phyloP scores from a whole-genome alignment of 768 basidiomycete genomes.

The Neoboletus brunneissimus region DNA sequence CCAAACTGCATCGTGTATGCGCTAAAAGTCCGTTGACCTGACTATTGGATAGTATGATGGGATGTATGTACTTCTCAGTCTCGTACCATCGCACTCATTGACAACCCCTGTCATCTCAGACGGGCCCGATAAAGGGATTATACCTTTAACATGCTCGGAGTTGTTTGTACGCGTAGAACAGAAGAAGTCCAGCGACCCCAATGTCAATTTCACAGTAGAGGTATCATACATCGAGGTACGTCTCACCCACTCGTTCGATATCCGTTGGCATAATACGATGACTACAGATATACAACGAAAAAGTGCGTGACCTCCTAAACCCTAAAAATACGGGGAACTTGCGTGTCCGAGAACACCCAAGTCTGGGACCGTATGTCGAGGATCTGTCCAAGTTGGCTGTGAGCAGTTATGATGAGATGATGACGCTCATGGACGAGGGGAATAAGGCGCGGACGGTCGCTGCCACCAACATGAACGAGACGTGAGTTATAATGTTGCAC shows the following conservation, averaged over 20 bases:
- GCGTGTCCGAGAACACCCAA: constrained; percentile 96
- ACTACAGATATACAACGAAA: constrained; percentile 88
- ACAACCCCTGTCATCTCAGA: constrained; percentile 45
- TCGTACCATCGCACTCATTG: constrained; percentile 1
- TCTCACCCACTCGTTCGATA: neutral
- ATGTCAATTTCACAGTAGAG: constrained; percentile 85
- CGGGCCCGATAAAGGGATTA: constrained; percentile 95
- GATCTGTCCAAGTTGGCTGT: constrained; percentile 93
- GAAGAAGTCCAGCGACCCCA: constrained; percentile 60
- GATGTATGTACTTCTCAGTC: constrained; percentile 57
- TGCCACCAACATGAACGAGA: constrained; percentile 99
- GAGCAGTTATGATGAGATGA: constrained; percentile 91
- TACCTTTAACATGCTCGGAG: constrained; percentile 92
- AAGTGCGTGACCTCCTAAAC: constrained; percentile 95
- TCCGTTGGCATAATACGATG: neutral
- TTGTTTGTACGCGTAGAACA: constrained; percentile 80
- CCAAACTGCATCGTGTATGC: neutral
- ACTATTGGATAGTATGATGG: constrained; percentile 75
- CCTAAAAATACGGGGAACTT: constrained; percentile 96
- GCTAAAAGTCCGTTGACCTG: constrained; percentile 6
- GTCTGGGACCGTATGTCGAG: constrained; percentile 96
- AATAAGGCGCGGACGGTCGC: constrained; percentile 99
- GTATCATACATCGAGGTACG: constrained; percentile 95
- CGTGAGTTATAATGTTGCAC: constrained; percentile 47
- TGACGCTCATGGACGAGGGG: constrained; percentile 99